Conservation (phyloP, 768 basidiomycete species). For the Krasilnikovozyma curviuscula region DNA sequence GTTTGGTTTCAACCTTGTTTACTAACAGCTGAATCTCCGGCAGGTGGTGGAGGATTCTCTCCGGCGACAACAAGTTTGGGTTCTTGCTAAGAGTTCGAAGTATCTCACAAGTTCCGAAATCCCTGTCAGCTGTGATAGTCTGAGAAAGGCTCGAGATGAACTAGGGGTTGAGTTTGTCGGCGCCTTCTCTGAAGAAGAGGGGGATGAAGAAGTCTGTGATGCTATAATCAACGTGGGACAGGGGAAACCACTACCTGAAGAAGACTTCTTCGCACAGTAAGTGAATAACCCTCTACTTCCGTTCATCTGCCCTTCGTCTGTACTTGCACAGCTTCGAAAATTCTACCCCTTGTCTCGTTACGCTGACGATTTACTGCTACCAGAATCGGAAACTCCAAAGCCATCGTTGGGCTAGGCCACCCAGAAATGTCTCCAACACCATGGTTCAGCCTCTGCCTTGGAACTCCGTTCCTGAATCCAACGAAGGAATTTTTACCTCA, state of each 20-base stretch:
- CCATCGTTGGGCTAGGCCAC: not conserved
- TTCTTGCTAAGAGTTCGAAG: not conserved
- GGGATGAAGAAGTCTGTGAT: not conserved
- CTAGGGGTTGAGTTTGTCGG: constrained; percentile 3
- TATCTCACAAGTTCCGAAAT: not conserved
- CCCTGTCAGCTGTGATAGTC: too few species aligned
- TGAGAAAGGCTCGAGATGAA: not conserved
- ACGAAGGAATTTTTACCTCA: too few species aligned
- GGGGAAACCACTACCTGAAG: not conserved
- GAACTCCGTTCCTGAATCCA: constrained; percentile 4
- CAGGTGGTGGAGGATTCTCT: too few species aligned
- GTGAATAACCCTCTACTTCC: too few species aligned
- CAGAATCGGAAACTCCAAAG: too few species aligned
- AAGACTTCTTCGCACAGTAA: not conserved
- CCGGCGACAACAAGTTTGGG: constrained; percentile 1
- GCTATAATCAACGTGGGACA: not conserved
- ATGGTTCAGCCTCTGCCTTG: not conserved
- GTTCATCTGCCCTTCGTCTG: too few species aligned
- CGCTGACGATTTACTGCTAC: too few species aligned
- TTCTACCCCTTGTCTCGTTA: too few species aligned
- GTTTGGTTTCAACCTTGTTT: too few species aligned
- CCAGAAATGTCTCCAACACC: constrained; percentile 1
- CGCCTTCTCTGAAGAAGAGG: not conserved
- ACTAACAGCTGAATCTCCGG: too few species aligned
- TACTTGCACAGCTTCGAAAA: too few species aligned